A percentile compares a stretch with the other conserved stretches of the same genome.
Evolutionary conservation across 768 basidiomycete species (phyloP).

Genomic region (Astraeus odoratus): DNA sequence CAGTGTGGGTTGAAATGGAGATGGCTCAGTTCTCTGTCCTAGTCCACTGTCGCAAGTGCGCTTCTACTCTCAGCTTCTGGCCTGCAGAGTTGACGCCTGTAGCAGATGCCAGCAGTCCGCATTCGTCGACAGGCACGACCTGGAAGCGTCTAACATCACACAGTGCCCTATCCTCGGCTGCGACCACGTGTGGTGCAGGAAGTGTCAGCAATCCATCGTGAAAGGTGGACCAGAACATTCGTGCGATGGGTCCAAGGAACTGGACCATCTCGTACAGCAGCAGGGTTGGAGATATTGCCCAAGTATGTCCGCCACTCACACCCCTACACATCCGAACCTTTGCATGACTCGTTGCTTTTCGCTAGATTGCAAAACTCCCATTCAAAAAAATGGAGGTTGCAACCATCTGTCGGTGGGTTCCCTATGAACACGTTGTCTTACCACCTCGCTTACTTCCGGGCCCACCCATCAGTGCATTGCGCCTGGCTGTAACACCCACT

Average conservation of each 20-base stretch:
- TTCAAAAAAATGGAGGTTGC: conserved; percentile 47
- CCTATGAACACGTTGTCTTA: background rate
- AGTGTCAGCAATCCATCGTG: conserved; percentile 39
- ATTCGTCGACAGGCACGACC: conserved; percentile 46
- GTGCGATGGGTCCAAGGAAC: conserved; percentile 51
- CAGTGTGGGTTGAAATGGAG: conserved; percentile 40
- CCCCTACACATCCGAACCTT: background rate
- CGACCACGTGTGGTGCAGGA: conserved; percentile 51
- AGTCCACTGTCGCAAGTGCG: conserved; percentile 43
- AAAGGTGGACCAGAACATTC: conserved; percentile 38
- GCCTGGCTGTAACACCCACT: conserved; percentile 52
- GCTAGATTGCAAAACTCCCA: conserved; percentile 41
- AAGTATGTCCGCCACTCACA: conserved; percentile 29
- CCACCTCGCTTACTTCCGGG: background rate
- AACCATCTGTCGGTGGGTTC: conserved; percentile 51
- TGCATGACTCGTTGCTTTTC: background rate
- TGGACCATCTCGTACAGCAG: conserved; percentile 42
- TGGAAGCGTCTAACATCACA: conserved; percentile 33
- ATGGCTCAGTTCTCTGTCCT: conserved; percentile 35
- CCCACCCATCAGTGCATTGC: conserved; percentile 37
- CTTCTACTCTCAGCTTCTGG: conserved; percentile 6
- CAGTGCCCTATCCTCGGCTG: conserved; percentile 46
- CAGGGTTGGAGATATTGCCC: conserved; percentile 62
- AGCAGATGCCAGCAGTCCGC: conserved; percentile 43
- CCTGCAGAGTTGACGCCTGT: background rate